These are phyloP conservation scores for Dothideomycetidae sp. DNA, from an alignment of 2,329 filamentous ascomycete genomes.

Conservation along the genomic window DNA sequence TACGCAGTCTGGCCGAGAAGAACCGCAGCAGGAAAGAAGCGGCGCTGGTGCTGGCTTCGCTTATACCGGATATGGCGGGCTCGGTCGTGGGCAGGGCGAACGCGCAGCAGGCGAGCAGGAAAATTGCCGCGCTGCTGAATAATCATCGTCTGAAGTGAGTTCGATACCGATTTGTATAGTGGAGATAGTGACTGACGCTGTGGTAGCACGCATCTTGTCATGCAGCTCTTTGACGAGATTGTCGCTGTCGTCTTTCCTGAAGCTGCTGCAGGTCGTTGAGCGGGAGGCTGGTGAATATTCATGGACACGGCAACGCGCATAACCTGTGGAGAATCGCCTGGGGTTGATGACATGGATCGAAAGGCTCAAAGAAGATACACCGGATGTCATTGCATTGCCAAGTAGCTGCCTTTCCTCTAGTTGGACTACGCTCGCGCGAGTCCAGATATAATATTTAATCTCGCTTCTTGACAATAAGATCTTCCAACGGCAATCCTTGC, in stretches of 20 bases:
- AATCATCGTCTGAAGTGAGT: constrained; percentile 79
- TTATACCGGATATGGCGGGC: constrained; percentile 79
- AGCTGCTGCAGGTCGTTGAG: too few species aligned
- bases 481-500: too few species aligned
- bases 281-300: too few species aligned
- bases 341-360: too few species aligned
- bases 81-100: constrained; percentile 89
- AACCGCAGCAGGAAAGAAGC: constrained; percentile 73
- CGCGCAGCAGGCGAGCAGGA: constrained; percentile 75
- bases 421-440: too few species aligned
- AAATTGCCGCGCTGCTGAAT: constrained; percentile 82
- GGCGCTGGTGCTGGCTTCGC: constrained; percentile 71
- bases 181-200: neutral
- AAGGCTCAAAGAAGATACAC: too few species aligned
- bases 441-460: too few species aligned
- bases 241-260: constrained; percentile 31
- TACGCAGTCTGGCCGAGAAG: constrained; percentile 59
- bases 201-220: constrained; percentile 36
- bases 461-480: too few species aligned
- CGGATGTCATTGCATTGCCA: too few species aligned
- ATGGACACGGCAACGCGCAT: too few species aligned
- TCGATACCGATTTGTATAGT: neutral
- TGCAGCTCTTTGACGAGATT: constrained; percentile 36
- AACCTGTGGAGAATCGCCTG: too few species aligned
- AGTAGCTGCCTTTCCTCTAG: too few species aligned